Percentiles rank a stretch among this genome's conserved stretches.
Conservation (phyloP, 371 early-diverging fungal genomes). For the Zopfochytrium polystomum region DNA sequence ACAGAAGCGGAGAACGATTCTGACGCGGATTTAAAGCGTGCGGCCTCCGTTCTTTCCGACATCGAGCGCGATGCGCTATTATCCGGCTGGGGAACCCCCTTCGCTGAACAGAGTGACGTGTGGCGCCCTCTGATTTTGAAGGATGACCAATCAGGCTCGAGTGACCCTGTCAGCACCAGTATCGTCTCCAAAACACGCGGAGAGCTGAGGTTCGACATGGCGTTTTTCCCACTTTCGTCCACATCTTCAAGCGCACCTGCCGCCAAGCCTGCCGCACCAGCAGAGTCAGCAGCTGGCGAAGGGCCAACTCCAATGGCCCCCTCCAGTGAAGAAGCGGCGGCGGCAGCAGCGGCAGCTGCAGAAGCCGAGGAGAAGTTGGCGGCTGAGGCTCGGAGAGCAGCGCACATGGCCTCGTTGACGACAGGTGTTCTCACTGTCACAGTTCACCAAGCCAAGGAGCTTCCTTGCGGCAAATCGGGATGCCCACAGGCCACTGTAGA, state of each 20-base stretch:
- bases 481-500: slow-evolving; percentile 18
- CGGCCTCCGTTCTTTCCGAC: slow-evolving; percentile 4
- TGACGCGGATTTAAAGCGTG: neutral
- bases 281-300: slow-evolving; percentile 3
- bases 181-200: slow-evolving; percentile 15
- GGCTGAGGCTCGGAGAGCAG: neutral
- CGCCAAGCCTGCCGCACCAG: neutral
- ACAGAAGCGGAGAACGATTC: slow-evolving; percentile 3
- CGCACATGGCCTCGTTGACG: slow-evolving; percentile 20
- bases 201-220: slow-evolving; percentile 33
- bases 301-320: neutral
- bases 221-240: slow-evolving; percentile 32
- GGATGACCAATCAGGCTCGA: too few relatives aligned
- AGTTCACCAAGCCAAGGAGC: slow-evolving; percentile 71
- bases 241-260: neutral
- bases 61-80: slow-evolving; percentile 33
- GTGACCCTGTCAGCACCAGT: slow-evolving; percentile 19
- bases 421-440: slow-evolving; percentile 79
- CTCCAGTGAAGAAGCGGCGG: neutral
- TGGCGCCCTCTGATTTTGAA: too few relatives aligned
- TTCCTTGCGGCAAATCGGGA: slow-evolving; percentile 7
- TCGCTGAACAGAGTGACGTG: slow-evolving; percentile 31
- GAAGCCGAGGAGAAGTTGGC: neutral
- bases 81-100: slow-evolving; percentile 45
- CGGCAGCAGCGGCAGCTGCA: neutral